Percentiles rank a stretch among this genome's conserved stretches.
Conservation (phyloP, 371 early-diverging fungal genomes). For the Polyrhizophydium stewartii region DNA sequence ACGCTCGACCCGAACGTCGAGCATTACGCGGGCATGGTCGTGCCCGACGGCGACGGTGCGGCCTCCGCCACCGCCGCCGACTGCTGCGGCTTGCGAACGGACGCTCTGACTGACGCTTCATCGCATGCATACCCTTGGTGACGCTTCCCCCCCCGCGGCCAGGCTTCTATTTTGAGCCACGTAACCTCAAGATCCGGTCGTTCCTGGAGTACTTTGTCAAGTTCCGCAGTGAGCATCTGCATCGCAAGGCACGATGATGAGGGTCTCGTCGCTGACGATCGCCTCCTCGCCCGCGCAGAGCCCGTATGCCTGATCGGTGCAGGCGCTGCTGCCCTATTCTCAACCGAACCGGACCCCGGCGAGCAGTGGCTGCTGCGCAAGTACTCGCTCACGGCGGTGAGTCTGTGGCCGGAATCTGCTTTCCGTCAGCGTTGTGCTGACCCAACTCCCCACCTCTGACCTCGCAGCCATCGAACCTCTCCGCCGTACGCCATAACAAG, state of each 20-base stretch:
- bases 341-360: slow-evolving; percentile 4
- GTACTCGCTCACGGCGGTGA: slow-evolving; percentile 7
- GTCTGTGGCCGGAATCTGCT: neutral
- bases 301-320: slow-evolving; percentile 15
- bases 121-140: too few species aligned
- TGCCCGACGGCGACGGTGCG: slow-evolving; percentile 10
- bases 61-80: too few species aligned
- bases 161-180: slow-evolving; percentile 5
- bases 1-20: neutral
- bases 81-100: too few species aligned
- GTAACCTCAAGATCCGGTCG: neutral
- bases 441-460: neutral
- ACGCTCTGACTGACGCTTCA: too few species aligned
- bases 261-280: too few species aligned
- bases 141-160: neutral
- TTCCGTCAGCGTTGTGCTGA: neutral
- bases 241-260: neutral
- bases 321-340: slow-evolving; percentile 7
- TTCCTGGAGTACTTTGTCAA: slow-evolving; percentile 9
- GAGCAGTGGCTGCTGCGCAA: slow-evolving; percentile 9
- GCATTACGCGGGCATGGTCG: slow-evolving; percentile 11
- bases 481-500: neutral
- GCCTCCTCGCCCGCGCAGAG: neutral
- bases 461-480: slow-evolving; percentile 4
- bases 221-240: slow-evolving; percentile 15